These are phyloP conservation scores for Pseudozyma pruni DNA, from an alignment of 1,284 basidiomycete genomes.

Conservation along the genomic window DNA sequence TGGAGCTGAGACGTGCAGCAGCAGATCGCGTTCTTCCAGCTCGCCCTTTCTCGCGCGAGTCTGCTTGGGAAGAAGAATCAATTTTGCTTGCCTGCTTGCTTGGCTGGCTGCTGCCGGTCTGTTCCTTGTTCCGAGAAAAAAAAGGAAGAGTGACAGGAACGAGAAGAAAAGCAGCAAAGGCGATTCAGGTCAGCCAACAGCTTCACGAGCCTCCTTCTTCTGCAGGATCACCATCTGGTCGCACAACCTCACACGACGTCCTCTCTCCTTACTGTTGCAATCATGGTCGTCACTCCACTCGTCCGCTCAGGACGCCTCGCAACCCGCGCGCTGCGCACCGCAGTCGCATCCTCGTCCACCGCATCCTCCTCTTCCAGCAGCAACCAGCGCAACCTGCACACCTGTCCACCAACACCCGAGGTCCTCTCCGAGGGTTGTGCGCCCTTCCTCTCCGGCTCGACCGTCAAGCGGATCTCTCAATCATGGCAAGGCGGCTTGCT, in stretches of 20 bases:
- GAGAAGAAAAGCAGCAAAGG: conserved; percentile 12
- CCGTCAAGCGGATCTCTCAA: conserved; percentile 58
- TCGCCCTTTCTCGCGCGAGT: conserved; percentile 38
- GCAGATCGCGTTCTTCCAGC: conserved; percentile 2
- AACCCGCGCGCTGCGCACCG: conserved; percentile 17
- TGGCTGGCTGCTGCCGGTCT: background rate
- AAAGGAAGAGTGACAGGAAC: conserved; percentile 1
- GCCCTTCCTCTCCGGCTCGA: conserved; percentile 58
- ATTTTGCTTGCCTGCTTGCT: background rate
- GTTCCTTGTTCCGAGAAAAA: conserved; percentile 30
- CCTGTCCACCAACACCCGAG: conserved; percentile 55
- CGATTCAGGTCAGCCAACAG: background rate
- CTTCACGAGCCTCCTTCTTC: background rate
- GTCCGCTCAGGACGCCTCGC: conserved; percentile 33
- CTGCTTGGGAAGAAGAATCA: background rate
- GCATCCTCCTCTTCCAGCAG: conserved; percentile 13
- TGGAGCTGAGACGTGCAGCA: conserved; percentile 22
- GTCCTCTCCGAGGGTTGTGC: conserved; percentile 53
- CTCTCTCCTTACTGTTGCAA: background rate
- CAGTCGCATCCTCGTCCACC: conserved; percentile 15
- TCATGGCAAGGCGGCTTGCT: conserved; percentile 63
- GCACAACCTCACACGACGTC: background rate
- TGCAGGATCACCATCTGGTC: background rate
- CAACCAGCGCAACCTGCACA: conserved; percentile 34
- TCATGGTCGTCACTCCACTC: conserved; percentile 32